phyloP scores from a whole-genome alignment of 108 stramenopile species.

The Schizochytrium sp. region DNA sequence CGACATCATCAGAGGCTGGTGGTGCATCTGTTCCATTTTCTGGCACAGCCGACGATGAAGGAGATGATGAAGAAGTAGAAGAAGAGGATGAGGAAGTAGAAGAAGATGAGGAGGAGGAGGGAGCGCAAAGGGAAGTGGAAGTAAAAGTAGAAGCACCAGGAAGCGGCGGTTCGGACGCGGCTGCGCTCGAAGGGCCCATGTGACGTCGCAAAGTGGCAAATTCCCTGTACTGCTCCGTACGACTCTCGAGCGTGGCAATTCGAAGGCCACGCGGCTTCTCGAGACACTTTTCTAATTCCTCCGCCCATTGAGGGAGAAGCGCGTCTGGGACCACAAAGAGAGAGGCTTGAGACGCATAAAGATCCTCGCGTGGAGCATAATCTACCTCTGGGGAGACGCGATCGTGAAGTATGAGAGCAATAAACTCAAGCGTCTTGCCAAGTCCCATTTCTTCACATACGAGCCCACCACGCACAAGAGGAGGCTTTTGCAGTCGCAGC shows the following conservation, averaged over 20 bases:
- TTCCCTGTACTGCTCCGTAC: background rate
- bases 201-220: background rate
- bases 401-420: background rate
- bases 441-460: slow-evolving; percentile 56
- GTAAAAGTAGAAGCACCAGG: too few relatives aligned
- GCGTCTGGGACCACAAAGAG: slow-evolving; percentile 66
- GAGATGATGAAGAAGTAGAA: too few relatives aligned
- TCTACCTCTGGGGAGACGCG: slow-evolving; percentile 12
- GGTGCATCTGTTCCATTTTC: too few relatives aligned
- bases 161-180: background rate
- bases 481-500: slow-evolving; percentile 47
- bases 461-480: slow-evolving; percentile 45
- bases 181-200: background rate
- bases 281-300: slow-evolving; percentile 45
- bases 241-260: background rate
- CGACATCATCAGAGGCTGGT: too few relatives aligned
- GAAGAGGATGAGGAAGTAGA: too few relatives aligned
- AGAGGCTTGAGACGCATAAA: slow-evolving; percentile 44
- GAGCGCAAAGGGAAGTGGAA: too few relatives aligned
- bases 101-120: too few relatives aligned
- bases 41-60: too few relatives aligned
- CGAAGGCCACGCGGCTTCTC: background rate
- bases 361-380: background rate
- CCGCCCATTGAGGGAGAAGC: slow-evolving; percentile 55
- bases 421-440: slow-evolving; percentile 52